Base-by-base conservation (phyloP, 192 early-diverging fungal genomes). In the Linnemannia exigua region DNA sequence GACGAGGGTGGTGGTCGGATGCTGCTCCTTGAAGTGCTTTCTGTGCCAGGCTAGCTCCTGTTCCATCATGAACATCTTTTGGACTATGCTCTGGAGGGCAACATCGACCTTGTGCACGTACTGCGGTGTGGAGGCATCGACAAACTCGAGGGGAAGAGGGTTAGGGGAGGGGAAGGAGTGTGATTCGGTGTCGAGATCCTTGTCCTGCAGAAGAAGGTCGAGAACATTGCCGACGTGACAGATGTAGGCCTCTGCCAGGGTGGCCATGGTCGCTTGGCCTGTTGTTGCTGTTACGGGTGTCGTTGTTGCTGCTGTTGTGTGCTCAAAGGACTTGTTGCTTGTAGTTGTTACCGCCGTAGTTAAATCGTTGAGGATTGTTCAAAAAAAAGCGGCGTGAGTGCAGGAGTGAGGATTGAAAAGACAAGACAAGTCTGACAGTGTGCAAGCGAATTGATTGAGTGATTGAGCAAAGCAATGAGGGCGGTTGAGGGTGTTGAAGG, bases 131-230 rank as follows among this genome's bases (percentile, higher is more conserved):
- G 78, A 61, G 37, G 78, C 74, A 74, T 86, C 84, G 51, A 86
- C 84, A 74, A 80, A 86, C 70, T 86, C 84, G 38, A 86, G 70
- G 2, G 84, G 84, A 12, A 86, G 54, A 11, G 84, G 79, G 14
- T 63, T 50, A 6, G 73, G 52, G 33, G 84, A 86, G 28, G 67
- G 35, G 48, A 85, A 85, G 14, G 83, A 79, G 25, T 54, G 33
- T 37, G 76, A 75, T 16, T 58, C 48, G 20, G 76, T 72, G 68
- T 84, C 82, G 52, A 84, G 67, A 52, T 84, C 76, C 67, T 75
- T 79, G 72, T 79, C 76, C 74, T 85, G 82, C 2, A 48, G 73
- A 7, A 85, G 73, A 46, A 85, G 52, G 73, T 84, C 82, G 7
- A 84, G 73, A 51, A 79, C 77, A 70, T 70, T 75, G 76, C 82